Base-by-base conservation (phyloP, 345 rosid genomes). In the Eutrema yunnanense region DNA sequence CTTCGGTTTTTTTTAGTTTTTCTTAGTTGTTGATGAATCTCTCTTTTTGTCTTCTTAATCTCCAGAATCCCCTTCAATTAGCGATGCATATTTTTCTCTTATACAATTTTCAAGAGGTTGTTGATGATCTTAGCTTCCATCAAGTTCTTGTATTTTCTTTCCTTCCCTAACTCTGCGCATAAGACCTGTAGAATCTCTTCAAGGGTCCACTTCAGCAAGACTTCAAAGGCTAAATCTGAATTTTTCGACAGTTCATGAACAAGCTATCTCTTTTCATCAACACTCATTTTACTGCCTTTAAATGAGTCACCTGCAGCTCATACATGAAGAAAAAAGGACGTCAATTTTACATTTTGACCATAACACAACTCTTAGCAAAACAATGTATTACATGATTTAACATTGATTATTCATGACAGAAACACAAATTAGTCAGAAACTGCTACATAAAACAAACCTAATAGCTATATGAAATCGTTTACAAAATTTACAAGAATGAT, bases 121-220 rank as follows among this genome's bases (percentile, higher is more conserved):
- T 22, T 22, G 26, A 22, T 22, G 26, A 22, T 22, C 26, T 22
- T 1, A 22, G 26, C 26, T 22, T 22, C 26, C 2, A 2, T 22
- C 26, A 22, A 22, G 26, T 22, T 22, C 26, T 85, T 82, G 74
- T 81, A 86, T 67, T 82, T 84, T 66, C 80, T 79, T n/a, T 81
- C 81, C 52, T 83, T 83, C 5, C 86, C 86, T 86, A 80, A 78
- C 78, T 89, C 89, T 8, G 83, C 84, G 62, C 86, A 71, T 12
- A 85, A 79, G 42, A 89, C 80, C 56, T 89, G 80, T 38, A 72
- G 83, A 71, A 89, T 84, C 69, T 89, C 90, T 41, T 71, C 68
- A 54, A 82, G 78, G 40, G 74, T 71, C 79, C 85, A 87, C 6
- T 83, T 74, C 57, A 82, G 76, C 38, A 89, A 89, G 58, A 77